Conservation (phyloP, 176 grass and related monocot species). For the Oryza officinalis region DNA sequence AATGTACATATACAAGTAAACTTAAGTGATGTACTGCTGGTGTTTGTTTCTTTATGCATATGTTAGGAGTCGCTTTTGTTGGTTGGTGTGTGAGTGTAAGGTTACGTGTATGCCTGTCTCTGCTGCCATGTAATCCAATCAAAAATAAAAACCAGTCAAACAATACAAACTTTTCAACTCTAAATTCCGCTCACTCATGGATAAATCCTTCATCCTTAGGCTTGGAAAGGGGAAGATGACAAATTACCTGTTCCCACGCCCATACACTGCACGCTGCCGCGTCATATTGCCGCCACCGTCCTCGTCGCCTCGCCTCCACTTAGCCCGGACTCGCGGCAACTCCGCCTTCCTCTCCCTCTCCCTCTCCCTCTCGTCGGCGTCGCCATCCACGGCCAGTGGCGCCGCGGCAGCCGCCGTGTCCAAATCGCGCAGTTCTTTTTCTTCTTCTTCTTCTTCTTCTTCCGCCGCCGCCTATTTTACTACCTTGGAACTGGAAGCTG, state of each 20-base stretch:
- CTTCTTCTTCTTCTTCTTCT: too few relatives aligned
- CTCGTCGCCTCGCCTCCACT: too few relatives aligned
- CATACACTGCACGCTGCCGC: background rate
- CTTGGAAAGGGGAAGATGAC: background rate
- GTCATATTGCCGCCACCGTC: too few relatives aligned
- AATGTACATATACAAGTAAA: too few relatives aligned
- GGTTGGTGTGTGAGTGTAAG: too few relatives aligned
- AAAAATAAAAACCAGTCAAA: too few relatives aligned
- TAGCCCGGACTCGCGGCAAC: too few relatives aligned
- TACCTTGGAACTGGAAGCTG: background rate
- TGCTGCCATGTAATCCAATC: too few relatives aligned
- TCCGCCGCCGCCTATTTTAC: background rate
- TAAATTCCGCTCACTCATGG: background rate
- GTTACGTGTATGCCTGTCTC: too few relatives aligned
- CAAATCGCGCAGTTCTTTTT: background rate
- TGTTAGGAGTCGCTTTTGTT: too few relatives aligned
- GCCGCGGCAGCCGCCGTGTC: background rate
- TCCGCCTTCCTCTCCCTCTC: background rate
- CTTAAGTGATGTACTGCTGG: too few relatives aligned
- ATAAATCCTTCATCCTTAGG: background rate
- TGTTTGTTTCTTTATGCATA: too few relatives aligned
- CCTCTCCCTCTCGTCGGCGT: background rate
- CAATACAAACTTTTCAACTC: background rate
- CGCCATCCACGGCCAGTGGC: slow-evolving; percentile 8
- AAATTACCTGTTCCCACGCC: background rate